Evolutionary conservation across 139 green algal species (phyloP).

Genomic region (Astrephomene gubernaculifera): DNA sequence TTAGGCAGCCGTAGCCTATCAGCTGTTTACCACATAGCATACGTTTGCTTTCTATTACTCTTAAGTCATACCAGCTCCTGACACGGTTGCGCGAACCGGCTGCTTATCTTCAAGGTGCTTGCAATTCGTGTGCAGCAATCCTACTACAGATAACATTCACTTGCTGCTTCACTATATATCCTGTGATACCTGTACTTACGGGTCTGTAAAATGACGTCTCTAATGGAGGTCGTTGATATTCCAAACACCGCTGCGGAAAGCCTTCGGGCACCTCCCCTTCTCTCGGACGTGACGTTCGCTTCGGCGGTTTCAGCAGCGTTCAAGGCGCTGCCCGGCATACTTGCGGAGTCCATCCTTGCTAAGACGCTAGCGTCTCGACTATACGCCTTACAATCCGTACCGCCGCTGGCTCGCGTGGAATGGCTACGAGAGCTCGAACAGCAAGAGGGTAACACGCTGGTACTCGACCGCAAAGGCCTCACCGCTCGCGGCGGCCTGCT

Average conservation of each 20-base stretch:
- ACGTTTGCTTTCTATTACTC: too few relatives aligned
- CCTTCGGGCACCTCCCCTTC: neutral
- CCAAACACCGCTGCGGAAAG: neutral
- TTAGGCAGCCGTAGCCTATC: too few relatives aligned
- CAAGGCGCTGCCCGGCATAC: neutral
- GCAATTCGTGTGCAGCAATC: too few relatives aligned
- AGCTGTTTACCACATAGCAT: too few relatives aligned
- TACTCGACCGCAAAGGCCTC: slow-evolving; percentile 23
- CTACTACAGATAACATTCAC: too few relatives aligned
- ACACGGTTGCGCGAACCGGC: too few relatives aligned
- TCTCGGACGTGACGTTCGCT: neutral
- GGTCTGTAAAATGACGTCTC: slow-evolving; percentile 7
- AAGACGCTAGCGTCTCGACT: neutral
- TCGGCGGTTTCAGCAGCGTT: neutral
- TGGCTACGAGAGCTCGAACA: neutral
- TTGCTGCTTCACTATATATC: too few relatives aligned
- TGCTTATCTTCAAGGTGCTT: too few relatives aligned
- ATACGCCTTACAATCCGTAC: neutral
- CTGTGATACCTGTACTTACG: too few relatives aligned
- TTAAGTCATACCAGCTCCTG: too few relatives aligned
- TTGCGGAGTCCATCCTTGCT: neutral
- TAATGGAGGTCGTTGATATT: neutral
- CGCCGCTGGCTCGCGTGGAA: neutral
- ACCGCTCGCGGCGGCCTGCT: neutral
- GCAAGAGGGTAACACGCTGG: neutral